A percentile compares a stretch with the other conserved stretches of the same genome.
phyloP scores from a whole-genome alignment of 768 basidiomycete species.

The Termitomyces sp. region DNA sequence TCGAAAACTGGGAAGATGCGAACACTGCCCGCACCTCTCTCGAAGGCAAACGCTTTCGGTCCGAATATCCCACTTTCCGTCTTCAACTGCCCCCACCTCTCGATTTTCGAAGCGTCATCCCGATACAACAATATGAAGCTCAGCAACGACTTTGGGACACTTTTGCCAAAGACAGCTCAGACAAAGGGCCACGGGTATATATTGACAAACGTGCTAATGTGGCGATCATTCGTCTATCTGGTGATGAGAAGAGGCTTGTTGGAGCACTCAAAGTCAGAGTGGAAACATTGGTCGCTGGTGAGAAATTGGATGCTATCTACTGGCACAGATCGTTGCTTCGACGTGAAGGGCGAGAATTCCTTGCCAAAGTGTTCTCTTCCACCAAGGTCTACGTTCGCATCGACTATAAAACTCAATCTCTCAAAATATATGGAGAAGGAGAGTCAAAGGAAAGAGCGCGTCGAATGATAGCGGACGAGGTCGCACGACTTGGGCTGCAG shows the following conservation, averaged over 20 bases:
- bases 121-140: conserved; percentile 45
- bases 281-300: conserved; percentile 51
- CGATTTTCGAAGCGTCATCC: conserved; percentile 48
- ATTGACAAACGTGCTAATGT: conserved; percentile 19
- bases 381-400: conserved; percentile 41
- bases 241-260: conserved; percentile 49
- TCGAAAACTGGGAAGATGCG: conserved; percentile 47
- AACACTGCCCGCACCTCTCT: conserved; percentile 36
- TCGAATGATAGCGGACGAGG: conserved; percentile 41
- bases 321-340: conserved; percentile 48
- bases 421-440: conserved; percentile 46
- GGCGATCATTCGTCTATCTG: conserved; percentile 43
- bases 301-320: conserved; percentile 37
- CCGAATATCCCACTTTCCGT: conserved; percentile 31
- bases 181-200: conserved; percentile 31
- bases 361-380: conserved; percentile 28
- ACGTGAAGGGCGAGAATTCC: conserved; percentile 29
- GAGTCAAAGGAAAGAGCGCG: conserved; percentile 39
- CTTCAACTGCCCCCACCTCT: conserved; percentile 45
- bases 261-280: conserved; percentile 60
- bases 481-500: conserved; percentile 42
- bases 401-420: conserved; percentile 41
- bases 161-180: conserved; percentile 34
- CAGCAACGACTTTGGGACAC: conserved; percentile 49
- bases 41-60: conserved; percentile 25